Conservation (phyloP, 352 stramenopile genomes). For the Globisporangium orthogonon region DNA sequence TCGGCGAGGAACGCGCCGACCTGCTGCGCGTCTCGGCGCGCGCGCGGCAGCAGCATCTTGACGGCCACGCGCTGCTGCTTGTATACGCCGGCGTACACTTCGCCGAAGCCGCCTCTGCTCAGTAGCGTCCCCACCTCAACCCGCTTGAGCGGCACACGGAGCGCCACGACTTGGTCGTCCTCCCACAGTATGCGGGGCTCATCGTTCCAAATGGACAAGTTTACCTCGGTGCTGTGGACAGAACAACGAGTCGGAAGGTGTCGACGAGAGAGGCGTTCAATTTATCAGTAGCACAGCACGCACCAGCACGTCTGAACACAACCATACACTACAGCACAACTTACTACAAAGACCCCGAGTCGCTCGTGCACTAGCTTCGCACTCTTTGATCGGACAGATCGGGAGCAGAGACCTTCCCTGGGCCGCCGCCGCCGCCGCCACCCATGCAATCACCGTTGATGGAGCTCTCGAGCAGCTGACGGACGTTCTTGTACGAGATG, state of each 20-base stretch:
- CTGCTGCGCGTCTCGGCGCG: constrained; percentile 19
- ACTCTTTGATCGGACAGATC: not conserved
- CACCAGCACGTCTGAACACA: not conserved
- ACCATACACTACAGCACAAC: not conserved
- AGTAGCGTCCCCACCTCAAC: constrained; percentile 9
- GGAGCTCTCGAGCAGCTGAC: constrained; percentile 4
- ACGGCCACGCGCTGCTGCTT: constrained; percentile 35
- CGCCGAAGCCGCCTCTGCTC: constrained; percentile 30
- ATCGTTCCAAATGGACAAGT: too few relatives aligned
- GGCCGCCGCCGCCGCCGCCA: too few relatives aligned
- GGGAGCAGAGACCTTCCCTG: not conserved
- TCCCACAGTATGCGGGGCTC: not conserved
- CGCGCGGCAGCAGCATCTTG: constrained; percentile 32
- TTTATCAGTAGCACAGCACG: too few relatives aligned
- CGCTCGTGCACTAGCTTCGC: not conserved
- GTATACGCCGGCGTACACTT: not conserved
- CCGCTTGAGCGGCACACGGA: not conserved
- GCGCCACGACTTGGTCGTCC: not conserved
- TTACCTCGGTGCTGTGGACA: too few relatives aligned
- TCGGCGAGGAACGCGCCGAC: constrained; percentile 38
- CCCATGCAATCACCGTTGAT: not conserved
- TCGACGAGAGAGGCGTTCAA: too few relatives aligned
- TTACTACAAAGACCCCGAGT: not conserved
- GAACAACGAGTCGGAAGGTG: too few relatives aligned
- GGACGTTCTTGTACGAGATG: constrained; percentile 12